Evolutionary conservation across 192 early-diverging fungal species (phyloP).

Genomic region (Linnemannia exigua): DNA sequence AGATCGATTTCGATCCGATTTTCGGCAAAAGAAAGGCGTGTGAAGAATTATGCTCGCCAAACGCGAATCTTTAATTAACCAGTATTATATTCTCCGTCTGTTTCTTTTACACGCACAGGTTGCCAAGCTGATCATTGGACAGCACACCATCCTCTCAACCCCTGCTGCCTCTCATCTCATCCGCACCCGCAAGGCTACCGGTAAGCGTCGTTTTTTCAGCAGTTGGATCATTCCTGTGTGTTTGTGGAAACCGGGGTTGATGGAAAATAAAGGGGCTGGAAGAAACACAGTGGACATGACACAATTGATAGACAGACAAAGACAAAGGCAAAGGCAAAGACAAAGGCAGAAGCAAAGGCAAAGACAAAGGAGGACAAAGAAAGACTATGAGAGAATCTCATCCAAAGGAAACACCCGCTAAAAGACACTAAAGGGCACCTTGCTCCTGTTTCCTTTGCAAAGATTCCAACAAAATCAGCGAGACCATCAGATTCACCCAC

Average conservation of each 20-base stretch:
- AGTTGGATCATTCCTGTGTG: not conserved
- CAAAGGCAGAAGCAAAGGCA: not conserved
- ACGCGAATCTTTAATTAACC: not conserved
- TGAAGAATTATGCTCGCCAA: not conserved
- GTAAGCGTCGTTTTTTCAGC: constrained; percentile 32
- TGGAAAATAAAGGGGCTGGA: not conserved
- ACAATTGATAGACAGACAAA: too few species aligned
- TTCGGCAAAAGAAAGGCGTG: not conserved
- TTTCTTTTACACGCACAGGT: constrained; percentile 62
- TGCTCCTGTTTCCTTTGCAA: not conserved
- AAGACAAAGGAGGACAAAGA: not conserved
- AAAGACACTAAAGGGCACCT: not conserved
- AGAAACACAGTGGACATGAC: not conserved
- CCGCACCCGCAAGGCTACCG: constrained; percentile 88
- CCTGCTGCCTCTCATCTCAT: constrained; percentile 97
- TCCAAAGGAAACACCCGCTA: not conserved
- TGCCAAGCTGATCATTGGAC: constrained; percentile 89
- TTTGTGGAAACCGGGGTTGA: not conserved
- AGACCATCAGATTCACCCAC: not conserved
- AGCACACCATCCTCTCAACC: constrained; percentile 94
- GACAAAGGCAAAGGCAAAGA: not conserved
- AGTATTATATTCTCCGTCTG: not conserved
- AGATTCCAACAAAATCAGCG: not conserved
- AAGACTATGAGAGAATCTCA: not conserved
- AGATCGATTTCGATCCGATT: not conserved